These are phyloP conservation scores for Hippophae tibetana DNA, from an alignment of 306 rosid species.

Conservation along the genomic window DNA sequence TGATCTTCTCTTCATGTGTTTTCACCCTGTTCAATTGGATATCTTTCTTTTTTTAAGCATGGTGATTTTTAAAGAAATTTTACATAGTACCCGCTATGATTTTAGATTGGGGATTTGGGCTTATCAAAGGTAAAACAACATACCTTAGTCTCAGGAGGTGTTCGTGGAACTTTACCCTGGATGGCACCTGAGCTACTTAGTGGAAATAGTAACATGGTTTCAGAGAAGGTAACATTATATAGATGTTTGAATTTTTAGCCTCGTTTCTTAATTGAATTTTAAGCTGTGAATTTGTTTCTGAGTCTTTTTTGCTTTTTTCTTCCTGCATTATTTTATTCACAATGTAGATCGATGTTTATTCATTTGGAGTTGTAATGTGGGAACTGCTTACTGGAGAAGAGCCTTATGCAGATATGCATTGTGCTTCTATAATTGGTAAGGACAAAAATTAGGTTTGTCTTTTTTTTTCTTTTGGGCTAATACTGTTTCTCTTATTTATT, in stretches of 20 bases:
- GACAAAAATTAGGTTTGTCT: background rate
- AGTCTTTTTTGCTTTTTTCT: constrained; percentile 17
- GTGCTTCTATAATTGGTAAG: constrained; percentile 98
- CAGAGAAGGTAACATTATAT: constrained; percentile 65
- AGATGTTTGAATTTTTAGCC: constrained; percentile 1
- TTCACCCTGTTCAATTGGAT: too few species aligned
- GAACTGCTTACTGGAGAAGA: constrained; percentile 93
- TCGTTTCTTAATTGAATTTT: background rate
- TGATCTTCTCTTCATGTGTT: background rate
- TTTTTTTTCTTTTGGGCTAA: background rate
- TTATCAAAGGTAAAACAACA: constrained; percentile 94
- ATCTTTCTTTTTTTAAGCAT: too few species aligned
- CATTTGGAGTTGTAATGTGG: constrained; percentile 99
- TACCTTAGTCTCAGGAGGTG: constrained; percentile 97
- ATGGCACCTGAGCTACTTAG: constrained; percentile 99
- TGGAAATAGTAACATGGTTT: constrained; percentile 93
- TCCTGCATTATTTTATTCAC: constrained; percentile 19
- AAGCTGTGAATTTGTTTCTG: constrained; percentile 1
- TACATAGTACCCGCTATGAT: constrained; percentile 12
- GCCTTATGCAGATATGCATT: constrained; percentile 93
- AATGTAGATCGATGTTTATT: constrained; percentile 91
- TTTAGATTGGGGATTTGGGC: constrained; percentile 97
- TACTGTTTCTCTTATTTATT: background rate
- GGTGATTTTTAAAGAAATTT: background rate
- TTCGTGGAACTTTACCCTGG: constrained; percentile 99